Evolutionary conservation across 257 asterid genomes (phyloP), one percentile per base, ranked within the genome.

Genomic region (Rehmannia glutinosa): DNA sequence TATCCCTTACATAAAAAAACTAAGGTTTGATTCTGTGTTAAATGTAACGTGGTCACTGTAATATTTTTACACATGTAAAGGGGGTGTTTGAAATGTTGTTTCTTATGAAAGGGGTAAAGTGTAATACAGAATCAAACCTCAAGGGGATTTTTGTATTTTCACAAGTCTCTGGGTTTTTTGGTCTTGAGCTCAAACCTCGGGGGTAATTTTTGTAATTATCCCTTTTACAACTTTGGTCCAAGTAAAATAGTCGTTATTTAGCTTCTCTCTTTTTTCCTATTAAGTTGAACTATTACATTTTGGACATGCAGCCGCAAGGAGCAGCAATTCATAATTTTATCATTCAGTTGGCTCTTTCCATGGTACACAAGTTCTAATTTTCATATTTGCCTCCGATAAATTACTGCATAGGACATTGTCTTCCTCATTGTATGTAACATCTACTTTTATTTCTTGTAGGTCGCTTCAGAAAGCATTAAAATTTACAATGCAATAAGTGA

Each of bases 401-500:
- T 32, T 21, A 47, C 57, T 62, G 38, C 32, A 1, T 55, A 17
- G 33, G 32, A 25, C 19, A 19, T 45, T 11, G 10, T 19, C 52
- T 63, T 47, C 57, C 30, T 32, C 58, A 23, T 28, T 69, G 20
- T 45, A 32, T 51, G 68, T 41, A 41, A 39, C 16, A 24, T 77
- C 59, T 52, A 10, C 71, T 64, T 47, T 59, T 24, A 5, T 35
- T 77, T 25, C 53, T 11, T 70, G 8, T 73, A 94, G 99, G 97
- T 88, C 80, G 98, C 99, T 81, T 61, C 87, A 0, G 98, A 94
- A 80, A 94, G 99, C 86, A 81, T 87, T 64, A 94, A 91, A 72
- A 83, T 94, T 68, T 94, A 87, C 71, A 89, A 77, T 50, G 97
- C 98, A 3, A 87, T 91, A 41, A 85, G 93, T 73, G 99, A 89